Percentiles rank a stretch among this genome's conserved stretches.
Evolutionary conservation across 805 yeast species (phyloP).

Genomic region (Clavispora vitiphila): DNA sequence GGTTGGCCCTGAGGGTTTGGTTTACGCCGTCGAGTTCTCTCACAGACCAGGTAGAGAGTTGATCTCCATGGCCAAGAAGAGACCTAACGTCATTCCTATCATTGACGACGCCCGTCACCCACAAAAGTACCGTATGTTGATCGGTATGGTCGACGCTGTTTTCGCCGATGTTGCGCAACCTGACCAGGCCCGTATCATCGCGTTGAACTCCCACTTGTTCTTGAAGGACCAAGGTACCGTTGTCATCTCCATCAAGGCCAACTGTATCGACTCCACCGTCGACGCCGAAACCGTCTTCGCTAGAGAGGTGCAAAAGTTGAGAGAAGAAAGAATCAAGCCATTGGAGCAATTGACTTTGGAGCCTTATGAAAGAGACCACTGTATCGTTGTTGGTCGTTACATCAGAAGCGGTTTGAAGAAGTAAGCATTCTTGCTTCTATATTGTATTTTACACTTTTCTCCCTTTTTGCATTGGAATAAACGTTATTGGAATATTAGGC

Average conservation of each 20-base stretch:
- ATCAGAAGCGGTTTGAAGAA: constrained; percentile 77
- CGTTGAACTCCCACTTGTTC: constrained; percentile 96
- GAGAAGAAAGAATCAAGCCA: constrained; percentile 98
- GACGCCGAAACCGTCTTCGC: constrained; percentile 99
- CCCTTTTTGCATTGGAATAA: neutral
- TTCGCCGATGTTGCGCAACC: constrained; percentile 99
- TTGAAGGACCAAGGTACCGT: constrained; percentile 98
- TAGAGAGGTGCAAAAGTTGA: constrained; percentile 96
- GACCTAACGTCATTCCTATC: constrained; percentile 98
- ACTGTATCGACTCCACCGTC: constrained; percentile 99
- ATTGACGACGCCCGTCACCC: constrained; percentile 99
- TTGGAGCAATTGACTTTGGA: constrained; percentile 97
- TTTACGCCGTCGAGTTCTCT: constrained; percentile 98
- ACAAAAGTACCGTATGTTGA: constrained; percentile 97
- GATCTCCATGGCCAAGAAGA: constrained; percentile 99
- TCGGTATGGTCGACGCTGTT: constrained; percentile 98
- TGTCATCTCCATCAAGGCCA: constrained; percentile 97
- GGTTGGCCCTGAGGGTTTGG: constrained; percentile 98
- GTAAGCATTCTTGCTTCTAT: constrained; percentile 15
- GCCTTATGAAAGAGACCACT: constrained; percentile 99
- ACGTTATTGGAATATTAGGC: neutral
- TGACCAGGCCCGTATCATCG: constrained; percentile 99
- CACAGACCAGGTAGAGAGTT: constrained; percentile 99
- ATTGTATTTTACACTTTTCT: neutral
- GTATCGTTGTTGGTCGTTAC: constrained; percentile 97